phyloP scores from a whole-genome alignment of 768 basidiomycete genomes.

The Gloeopeniophorella convolvens region DNA sequence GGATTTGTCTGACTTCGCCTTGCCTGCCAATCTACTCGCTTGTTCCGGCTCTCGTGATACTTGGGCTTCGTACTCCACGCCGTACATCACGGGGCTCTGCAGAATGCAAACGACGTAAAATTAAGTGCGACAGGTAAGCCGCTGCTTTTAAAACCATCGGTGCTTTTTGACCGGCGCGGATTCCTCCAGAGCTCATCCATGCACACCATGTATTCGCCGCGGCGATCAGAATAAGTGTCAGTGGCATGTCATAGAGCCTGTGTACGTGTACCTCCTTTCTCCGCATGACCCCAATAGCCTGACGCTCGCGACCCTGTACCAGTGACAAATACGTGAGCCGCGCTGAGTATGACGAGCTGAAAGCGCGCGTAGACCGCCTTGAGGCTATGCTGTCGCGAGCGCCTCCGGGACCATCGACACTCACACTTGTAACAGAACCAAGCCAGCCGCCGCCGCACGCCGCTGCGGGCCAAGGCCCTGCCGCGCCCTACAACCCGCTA shows the following conservation, averaged over 20 bases:
- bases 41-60: conserved; percentile 21
- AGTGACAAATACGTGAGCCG: conserved; percentile 81
- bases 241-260: conserved; percentile 78
- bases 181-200: conserved; percentile 62
- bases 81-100: conserved; percentile 17
- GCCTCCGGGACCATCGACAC: too few relatives aligned
- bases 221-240: conserved; percentile 77
- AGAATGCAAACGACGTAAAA: conserved; percentile 87
- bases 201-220: conserved; percentile 72
- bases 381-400: conserved; percentile 43
- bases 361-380: conserved; percentile 54
- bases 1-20: conserved; percentile 23
- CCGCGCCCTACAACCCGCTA: conserved; percentile 10
- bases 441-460: too few relatives aligned
- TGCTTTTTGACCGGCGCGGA: conserved; percentile 17
- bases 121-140: conserved; percentile 75
- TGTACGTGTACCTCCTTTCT: conserved; percentile 43
- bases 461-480: too few relatives aligned
- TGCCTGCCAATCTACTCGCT: conserved; percentile 14
- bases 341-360: conserved; percentile 71
- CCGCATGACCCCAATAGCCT: conserved; percentile 1
- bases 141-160: conserved; percentile 14
- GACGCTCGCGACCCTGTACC: conserved; percentile 16
- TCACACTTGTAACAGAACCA: too few relatives aligned
- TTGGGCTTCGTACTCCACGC: conserved; percentile 23